Evolutionary conservation across 345 rosid genomes (phyloP).

Genomic region (Linum usitatissimum): DNA sequence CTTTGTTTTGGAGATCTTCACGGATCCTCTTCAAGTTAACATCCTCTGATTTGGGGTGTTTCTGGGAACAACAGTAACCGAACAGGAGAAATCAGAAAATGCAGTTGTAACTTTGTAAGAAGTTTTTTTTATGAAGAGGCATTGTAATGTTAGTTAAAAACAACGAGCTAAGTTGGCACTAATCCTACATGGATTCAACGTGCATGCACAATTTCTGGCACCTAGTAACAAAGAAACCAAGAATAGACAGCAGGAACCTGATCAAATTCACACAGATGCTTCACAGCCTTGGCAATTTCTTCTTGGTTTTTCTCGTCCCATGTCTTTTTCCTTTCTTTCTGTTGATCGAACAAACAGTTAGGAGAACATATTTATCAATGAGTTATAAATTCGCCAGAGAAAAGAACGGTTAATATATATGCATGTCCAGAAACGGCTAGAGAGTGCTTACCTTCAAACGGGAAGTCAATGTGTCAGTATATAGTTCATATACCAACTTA

Average conservation of each 20-base stretch:
- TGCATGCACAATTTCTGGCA: not conserved
- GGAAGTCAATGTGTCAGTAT: constrained; percentile 54
- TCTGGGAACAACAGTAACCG: constrained; percentile 36
- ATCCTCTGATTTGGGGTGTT: constrained; percentile 62
- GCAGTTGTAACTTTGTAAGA: not conserved
- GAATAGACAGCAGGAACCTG: constrained; percentile 41
- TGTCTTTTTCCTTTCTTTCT: constrained; percentile 75
- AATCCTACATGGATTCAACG: not conserved
- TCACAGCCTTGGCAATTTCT: constrained; percentile 72
- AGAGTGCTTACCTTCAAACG: constrained; percentile 56
- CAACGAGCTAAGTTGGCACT: not conserved
- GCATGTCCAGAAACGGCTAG: not conserved
- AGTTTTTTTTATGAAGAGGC: not conserved
- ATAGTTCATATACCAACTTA: constrained; percentile 74
- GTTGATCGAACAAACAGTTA: constrained; percentile 10
- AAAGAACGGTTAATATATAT: not conserved
- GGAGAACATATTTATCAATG: not conserved
- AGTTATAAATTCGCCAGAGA: not conserved
- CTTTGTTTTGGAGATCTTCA: constrained; percentile 77
- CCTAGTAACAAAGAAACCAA: constrained; percentile 4
- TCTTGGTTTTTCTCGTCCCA: constrained; percentile 91
- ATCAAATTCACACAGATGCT: constrained; percentile 57
- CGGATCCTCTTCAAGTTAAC: constrained; percentile 52
- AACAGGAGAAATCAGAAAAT: constrained; percentile 4
- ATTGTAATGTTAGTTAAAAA: too few species aligned